These are phyloP conservation scores for Kodamaea laetipori DNA, from an alignment of 805 yeast species.

Conservation along the genomic window DNA sequence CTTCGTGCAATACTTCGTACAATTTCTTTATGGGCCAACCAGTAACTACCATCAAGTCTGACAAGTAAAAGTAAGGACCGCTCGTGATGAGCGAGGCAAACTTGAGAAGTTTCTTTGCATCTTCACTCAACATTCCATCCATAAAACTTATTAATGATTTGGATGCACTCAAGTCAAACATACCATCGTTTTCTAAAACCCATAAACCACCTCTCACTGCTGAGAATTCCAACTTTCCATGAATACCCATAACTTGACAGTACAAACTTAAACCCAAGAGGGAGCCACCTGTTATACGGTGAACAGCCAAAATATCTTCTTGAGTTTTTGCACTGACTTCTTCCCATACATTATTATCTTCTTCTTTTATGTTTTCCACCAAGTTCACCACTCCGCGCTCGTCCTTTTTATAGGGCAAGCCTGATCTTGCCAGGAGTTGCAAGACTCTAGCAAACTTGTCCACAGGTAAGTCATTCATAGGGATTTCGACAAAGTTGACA, in stretches of 20 bases:
- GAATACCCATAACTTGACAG: background rate
- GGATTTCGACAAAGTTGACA: conserved; percentile 14
- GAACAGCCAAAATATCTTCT: background rate
- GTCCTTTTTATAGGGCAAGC: conserved; percentile 5
- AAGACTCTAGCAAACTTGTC: conserved; percentile 13
- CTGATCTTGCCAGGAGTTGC: conserved; percentile 5
- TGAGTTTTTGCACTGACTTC: background rate
- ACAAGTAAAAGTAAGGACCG: conserved; percentile 37
- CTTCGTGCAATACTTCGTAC: conserved; percentile 32
- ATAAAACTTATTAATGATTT: background rate
- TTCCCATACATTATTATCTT: conserved; percentile 1
- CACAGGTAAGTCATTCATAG: conserved; percentile 13
- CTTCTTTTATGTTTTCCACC: background rate
- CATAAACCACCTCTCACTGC: background rate
- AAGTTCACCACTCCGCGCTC: background rate
- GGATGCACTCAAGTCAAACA: background rate
- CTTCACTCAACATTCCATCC: conserved; percentile 10
- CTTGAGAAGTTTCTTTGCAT: conserved; percentile 29
- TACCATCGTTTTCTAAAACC: background rate
- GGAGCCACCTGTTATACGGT: background rate
- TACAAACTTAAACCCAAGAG: background rate
- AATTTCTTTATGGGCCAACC: conserved; percentile 35
- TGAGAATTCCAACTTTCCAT: background rate
- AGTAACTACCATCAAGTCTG: conserved; percentile 42
- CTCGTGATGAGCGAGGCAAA: conserved; percentile 46